Base-by-base conservation (phyloP, 1,284 basidiomycete genomes). In the Crepidotus sp. region DNA sequence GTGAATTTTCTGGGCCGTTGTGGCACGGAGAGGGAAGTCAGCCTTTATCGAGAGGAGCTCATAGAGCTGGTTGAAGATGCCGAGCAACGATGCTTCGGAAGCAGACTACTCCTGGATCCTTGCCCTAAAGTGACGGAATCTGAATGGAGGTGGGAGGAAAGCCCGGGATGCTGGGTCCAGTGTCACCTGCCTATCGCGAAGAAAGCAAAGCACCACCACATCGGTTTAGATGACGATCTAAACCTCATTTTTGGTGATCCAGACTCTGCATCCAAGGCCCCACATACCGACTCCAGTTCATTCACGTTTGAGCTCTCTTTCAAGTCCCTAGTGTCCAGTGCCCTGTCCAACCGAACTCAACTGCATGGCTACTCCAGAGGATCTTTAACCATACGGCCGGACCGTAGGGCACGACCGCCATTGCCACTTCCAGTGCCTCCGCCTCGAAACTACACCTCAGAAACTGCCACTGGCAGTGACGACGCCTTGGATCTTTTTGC, bases 401-500 rank as follows among this genome's bases (percentile, higher is more conserved):
- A 13, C 18, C 27, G 9, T 13, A 4, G 17, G 2, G 11, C 10
- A 13, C 8, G 4, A 21, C 32, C 33, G 18, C 7, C 37, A 39
- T 34, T 45, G n/a, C 36, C 26, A 44, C 15, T 19, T 19, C 18
- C 22, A 38, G 6, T 6, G 6, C 9, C 30, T n/a, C n/a, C n/a
- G n/a, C n/a, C n/a, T n/a, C n/a, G n/a, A 21, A 24, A n/a, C 8
- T 26, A 11, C 13, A 15, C 30, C 30, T 15, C 14, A 15, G 32
- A 45, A 8, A 30, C 15, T 18, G 22, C 31, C 4, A 59, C 61
- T 31, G 5, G 29, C 10, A 77, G 75, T 11, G 74, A 77, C 43
- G 74, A 77, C 50, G 65, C 62, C 6, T 56, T 77, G 48, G 62
- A 77, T 56, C 56, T 77, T 43, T 76, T 77, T 55, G 65, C 69